Evolutionary conservation across 169 alveolate species (phyloP), one percentile per base, ranked within the genome.

Genomic region (Plasmodium relictum): DNA sequence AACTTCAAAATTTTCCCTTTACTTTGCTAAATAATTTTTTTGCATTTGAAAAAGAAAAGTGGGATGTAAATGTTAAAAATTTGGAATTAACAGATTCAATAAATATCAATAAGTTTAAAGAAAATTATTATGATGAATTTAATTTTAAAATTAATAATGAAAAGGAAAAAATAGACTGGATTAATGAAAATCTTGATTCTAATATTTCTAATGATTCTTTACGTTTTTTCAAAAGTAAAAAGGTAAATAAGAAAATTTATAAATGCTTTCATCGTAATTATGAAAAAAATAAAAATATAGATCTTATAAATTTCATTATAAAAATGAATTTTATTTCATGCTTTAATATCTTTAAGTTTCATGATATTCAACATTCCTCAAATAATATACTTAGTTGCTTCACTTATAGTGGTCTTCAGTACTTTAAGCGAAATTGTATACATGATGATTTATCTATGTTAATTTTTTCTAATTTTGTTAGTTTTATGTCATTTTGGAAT

Each of bases 271-370:
- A 69, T 48, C 3, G 41, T 39, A 66, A 78, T 42, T 22, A 37
- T 26, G 71, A 66, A 50, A 63, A 58, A 56, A 62, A 65, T 48
- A 63, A 65, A 63, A 45, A 50, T 26, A 8, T 37, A 37, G 63
- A 78, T 65, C 54, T 78, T 50, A 54, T 78, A 56, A 31, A 50
- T n/a, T 69, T 63, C 41, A 63, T 78, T 48, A 78, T 78, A 48
- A 78, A 78, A 48, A 26, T 78, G 78, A 26, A 78, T 50, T 65
- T 63, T 63, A 78, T 63, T 78, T 68, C 89, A 14, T n/a, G 39
- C 41, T 44, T 42, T 24, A 66, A 56, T 41, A 31, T 24, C 45
- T 78, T 63, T 37, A 66, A 63, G 16, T 78, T 78, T 78, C 59
- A 52, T 50, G 76, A 78, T 65, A 45, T 78, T 26, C 20, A 68